Percentiles rank a stretch among this genome's conserved stretches.
These are phyloP conservation scores for Fusarium dimerum DNA, from an alignment of 2,329 filamentous ascomycete genomes.

Conservation along the genomic window DNA sequence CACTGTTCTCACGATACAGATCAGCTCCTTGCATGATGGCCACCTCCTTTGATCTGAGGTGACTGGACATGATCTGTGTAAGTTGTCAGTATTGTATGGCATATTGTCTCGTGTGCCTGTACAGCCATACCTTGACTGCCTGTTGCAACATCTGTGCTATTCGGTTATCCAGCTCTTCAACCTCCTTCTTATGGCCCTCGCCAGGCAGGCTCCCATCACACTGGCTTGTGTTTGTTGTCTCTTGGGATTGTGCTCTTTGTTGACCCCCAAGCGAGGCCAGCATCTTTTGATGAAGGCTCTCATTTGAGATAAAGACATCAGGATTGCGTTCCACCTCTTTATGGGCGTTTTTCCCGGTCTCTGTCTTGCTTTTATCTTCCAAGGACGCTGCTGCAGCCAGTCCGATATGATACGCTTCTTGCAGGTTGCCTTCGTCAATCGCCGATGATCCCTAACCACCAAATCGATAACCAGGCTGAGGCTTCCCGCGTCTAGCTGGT, in stretches of 20 bases:
- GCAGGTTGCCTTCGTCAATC: not conserved
- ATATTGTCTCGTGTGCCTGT: not conserved
- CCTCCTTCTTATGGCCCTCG: not conserved
- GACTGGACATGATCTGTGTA: conserved; percentile 25
- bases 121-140: conserved; percentile 27
- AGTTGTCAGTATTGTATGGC: conserved; percentile 9
- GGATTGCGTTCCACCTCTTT: not conserved
- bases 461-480: conserved; percentile 5
- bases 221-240: not conserved
- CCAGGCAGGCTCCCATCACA: not conserved
- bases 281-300: conserved; percentile 19
- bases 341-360: not conserved
- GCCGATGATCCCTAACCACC: conserved; percentile 12
- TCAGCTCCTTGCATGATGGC: conserved; percentile 18
- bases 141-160: conserved; percentile 20
- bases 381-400: conserved; percentile 1
- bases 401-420: conserved; percentile 7
- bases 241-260: conserved; percentile 2
- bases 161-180: conserved; percentile 5
- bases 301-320: conserved; percentile 2
- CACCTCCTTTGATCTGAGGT: conserved; percentile 25
- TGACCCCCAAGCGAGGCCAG: conserved; percentile 13
- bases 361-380: not conserved
- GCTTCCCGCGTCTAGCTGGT: conserved; percentile 7
- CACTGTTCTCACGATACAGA: conserved; percentile 22